A percentile compares a stretch with the other conserved stretches of the same genome.
Evolutionary conservation across 2,329 filamentous ascomycete species (phyloP).

Genomic region (Cordyceps fumosorosea): DNA sequence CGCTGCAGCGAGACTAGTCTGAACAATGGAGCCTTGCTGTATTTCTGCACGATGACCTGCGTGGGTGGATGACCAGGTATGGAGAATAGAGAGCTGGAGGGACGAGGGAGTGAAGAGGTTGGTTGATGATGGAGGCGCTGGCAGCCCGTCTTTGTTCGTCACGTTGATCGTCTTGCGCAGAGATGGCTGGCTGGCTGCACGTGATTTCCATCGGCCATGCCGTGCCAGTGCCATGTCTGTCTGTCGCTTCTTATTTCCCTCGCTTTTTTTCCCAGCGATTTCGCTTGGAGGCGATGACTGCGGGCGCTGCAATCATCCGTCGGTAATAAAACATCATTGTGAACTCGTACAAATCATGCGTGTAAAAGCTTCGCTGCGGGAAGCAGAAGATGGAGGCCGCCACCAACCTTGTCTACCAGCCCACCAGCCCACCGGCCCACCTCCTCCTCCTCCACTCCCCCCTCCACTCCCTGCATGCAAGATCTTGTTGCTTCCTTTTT

Average conservation of each 20-base stretch:
- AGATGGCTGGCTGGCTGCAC: background rate
- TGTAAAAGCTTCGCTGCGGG: too few species aligned
- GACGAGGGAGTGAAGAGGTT: background rate
- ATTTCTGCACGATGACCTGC: background rate
- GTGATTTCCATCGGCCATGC: background rate
- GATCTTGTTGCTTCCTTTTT: background rate
- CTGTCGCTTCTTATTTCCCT: background rate
- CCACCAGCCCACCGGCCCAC: background rate
- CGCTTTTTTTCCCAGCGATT: too few species aligned
- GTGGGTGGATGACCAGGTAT: background rate
- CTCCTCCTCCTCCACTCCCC: background rate
- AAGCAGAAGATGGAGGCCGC: too few species aligned
- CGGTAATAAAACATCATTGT: too few species aligned
- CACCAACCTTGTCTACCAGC: background rate
- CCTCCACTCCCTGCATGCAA: background rate
- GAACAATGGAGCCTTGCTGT: background rate
- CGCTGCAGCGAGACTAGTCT: background rate
- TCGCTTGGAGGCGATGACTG: too few species aligned
- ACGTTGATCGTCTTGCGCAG: too few species aligned
- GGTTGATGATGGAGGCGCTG: background rate
- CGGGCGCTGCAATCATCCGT: too few species aligned
- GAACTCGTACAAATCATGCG: too few species aligned
- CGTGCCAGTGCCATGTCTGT: background rate
- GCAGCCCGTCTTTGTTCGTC: background rate
- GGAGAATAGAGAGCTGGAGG: background rate